Conservation (phyloP, 495 filamentous ascomycete species). For the Astrothelium macrocarpum region DNA sequence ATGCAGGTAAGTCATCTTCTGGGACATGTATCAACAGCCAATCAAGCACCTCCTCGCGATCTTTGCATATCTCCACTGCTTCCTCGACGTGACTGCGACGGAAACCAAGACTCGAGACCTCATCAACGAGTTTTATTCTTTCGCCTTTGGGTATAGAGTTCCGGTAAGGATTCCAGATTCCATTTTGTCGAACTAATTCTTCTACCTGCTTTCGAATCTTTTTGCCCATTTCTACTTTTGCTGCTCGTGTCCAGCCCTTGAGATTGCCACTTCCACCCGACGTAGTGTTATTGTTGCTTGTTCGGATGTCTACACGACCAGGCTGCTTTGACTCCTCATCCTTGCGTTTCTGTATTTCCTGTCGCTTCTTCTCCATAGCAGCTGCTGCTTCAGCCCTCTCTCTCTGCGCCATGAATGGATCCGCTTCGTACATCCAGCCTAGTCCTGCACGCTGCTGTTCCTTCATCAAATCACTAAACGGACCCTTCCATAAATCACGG, state of each 20-base stretch:
- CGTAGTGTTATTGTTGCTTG: background rate
- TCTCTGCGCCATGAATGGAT: slow-evolving; percentile 73
- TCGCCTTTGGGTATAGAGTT: slow-evolving; percentile 52
- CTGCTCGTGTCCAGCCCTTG: slow-evolving; percentile 74
- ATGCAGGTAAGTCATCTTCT: slow-evolving; percentile 84
- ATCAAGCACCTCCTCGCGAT: slow-evolving; percentile 81
- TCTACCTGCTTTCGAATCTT: slow-evolving; percentile 70
- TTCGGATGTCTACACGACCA: background rate
- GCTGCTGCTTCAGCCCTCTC: slow-evolving; percentile 69
- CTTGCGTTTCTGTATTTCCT: slow-evolving; percentile 31
- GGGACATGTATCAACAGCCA: slow-evolving; percentile 96
- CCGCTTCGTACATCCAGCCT: slow-evolving; percentile 90
- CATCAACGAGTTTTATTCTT: slow-evolving; percentile 53
- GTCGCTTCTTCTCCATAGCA: slow-evolving; percentile 57
- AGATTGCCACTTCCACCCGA: slow-evolving; percentile 20
- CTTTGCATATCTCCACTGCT: slow-evolving; percentile 75
- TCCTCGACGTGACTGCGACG: slow-evolving; percentile 81
- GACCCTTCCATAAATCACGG: slow-evolving; percentile 73
- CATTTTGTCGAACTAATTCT: slow-evolving; percentile 59
- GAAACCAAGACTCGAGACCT: slow-evolving; percentile 69
- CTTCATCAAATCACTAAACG: slow-evolving; percentile 69
- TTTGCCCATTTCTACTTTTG: slow-evolving; percentile 86
- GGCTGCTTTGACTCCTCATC: slow-evolving; percentile 25
- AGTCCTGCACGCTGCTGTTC: slow-evolving; percentile 65
- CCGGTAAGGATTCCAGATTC: slow-evolving; percentile 75